Conservation (phyloP, 2,329 filamentous ascomycete genomes). For the Neopestalotiopsis rosae region DNA sequence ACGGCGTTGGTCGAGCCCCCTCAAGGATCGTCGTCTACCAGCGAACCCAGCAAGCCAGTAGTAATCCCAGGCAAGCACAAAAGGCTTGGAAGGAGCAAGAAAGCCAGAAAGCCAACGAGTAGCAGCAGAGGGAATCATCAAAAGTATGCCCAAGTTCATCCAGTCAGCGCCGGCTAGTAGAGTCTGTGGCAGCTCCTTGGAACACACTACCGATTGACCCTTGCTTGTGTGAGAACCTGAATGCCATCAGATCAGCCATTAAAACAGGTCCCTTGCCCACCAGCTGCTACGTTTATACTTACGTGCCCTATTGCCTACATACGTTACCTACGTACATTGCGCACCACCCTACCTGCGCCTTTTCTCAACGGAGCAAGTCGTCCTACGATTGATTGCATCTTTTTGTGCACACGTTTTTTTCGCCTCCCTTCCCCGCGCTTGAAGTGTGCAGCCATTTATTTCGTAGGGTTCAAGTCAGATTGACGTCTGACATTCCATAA, state of each 20-base stretch:
- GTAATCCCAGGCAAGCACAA: neutral
- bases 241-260: slow-evolving; percentile 1
- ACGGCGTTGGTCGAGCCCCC: neutral
- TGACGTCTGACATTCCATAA: neutral
- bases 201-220: neutral
- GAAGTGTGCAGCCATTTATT: neutral
- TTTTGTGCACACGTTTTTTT: neutral
- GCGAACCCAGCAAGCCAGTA: neutral
- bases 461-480: neutral
- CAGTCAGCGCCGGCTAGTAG: neutral
- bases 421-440: slow-evolving; percentile 10
- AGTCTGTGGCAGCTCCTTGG: neutral
- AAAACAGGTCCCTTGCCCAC: slow-evolving; percentile 9
- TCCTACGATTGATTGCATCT: neutral
- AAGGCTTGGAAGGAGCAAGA: neutral
- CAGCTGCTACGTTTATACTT: neutral
- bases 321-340: neutral
- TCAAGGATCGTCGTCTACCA: neutral
- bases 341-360: neutral
- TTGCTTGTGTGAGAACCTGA: slow-evolving; percentile 6
- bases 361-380: slow-evolving; percentile 4
- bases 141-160: neutral
- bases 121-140: neutral
- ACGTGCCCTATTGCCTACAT: neutral
- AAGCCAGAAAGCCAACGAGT: neutral